A percentile compares a stretch with the other conserved stretches of the same genome.
These are phyloP conservation scores for Nakaseomyces sp. DNA, from an alignment of 1,139 yeast genomes.

Conservation along the genomic window DNA sequence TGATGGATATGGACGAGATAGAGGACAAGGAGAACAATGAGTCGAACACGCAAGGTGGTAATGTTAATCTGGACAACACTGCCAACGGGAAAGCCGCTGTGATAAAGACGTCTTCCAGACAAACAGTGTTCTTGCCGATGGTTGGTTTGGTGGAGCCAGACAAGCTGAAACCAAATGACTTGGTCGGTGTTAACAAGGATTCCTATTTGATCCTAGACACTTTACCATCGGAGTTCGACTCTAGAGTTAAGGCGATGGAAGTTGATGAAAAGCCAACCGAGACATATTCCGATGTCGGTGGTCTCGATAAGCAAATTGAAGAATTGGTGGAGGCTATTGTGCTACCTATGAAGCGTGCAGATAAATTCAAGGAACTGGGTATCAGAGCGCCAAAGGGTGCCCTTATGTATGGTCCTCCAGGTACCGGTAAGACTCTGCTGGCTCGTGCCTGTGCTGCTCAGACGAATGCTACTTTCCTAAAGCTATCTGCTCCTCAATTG, in stretches of 20 bases:
- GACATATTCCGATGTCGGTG: constrained; percentile 95
- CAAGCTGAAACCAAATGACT: constrained; percentile 83
- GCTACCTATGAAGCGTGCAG: constrained; percentile 96
- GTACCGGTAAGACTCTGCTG: constrained; percentile 93
- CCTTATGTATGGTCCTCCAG: constrained; percentile 98
- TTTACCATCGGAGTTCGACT: constrained; percentile 93
- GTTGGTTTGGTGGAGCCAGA: constrained; percentile 91
- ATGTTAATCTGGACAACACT: constrained; percentile 85
- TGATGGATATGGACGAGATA: constrained; percentile 79
- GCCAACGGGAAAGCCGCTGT: constrained; percentile 97
- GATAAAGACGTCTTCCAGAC: constrained; percentile 93
- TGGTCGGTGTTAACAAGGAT: constrained; percentile 96
- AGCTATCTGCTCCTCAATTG: constrained; percentile 95
- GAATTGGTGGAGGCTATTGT: constrained; percentile 97
- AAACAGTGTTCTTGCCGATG: constrained; percentile 91
- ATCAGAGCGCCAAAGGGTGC: constrained; percentile 98
- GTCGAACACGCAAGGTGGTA: constrained; percentile 87
- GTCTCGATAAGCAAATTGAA: constrained; percentile 94
- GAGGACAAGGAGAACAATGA: constrained; percentile 46
- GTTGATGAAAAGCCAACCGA: constrained; percentile 98
- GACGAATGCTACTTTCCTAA: constrained; percentile 94
- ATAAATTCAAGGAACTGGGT: constrained; percentile 78
- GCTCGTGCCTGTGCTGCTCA: constrained; percentile 99
- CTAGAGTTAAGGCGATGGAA: constrained; percentile 98
- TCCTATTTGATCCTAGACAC: constrained; percentile 89